phyloP scores from a whole-genome alignment of 495 filamentous ascomycete genomes.

The Penicillium robsamsonii region DNA sequence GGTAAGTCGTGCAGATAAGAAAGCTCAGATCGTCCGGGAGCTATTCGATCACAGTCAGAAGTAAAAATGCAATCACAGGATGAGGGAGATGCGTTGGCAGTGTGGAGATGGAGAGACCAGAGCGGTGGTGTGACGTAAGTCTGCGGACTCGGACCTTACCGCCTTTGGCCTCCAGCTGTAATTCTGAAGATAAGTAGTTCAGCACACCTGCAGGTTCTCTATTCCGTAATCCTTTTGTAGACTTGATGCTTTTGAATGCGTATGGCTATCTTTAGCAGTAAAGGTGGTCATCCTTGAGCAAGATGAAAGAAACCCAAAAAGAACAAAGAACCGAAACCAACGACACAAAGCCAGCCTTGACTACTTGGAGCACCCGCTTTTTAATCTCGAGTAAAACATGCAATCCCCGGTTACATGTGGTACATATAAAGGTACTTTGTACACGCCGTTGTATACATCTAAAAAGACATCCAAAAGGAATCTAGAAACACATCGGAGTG shows the following conservation, averaged over 20 bases:
- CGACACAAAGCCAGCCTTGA: neutral
- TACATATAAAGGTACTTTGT: no score
- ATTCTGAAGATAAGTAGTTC: neutral
- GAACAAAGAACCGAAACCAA: neutral
- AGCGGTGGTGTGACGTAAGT: conserved; percentile 42
- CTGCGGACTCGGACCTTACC: conserved; percentile 23
- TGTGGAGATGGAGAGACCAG: conserved; percentile 28
- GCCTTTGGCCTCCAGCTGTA: neutral
- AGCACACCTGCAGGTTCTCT: neutral
- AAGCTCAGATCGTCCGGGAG: neutral
- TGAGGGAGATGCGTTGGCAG: conserved; percentile 40
- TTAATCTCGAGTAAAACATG: neutral
- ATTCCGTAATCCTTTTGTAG: neutral
- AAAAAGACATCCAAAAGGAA: neutral
- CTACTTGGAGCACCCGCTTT: neutral
- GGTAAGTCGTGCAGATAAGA: neutral
- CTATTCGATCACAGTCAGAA: conserved; percentile 2
- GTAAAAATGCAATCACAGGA: conserved; percentile 10
- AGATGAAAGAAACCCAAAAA: neutral
- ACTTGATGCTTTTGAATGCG: neutral
- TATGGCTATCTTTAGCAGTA: neutral
- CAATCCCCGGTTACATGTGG: no score
- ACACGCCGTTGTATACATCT: neutral
- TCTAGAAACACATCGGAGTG: neutral
- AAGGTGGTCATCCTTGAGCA: neutral